These are phyloP conservation scores for Vigna mungo DNA, from an alignment of 306 rosid species.

Conservation along the genomic window DNA sequence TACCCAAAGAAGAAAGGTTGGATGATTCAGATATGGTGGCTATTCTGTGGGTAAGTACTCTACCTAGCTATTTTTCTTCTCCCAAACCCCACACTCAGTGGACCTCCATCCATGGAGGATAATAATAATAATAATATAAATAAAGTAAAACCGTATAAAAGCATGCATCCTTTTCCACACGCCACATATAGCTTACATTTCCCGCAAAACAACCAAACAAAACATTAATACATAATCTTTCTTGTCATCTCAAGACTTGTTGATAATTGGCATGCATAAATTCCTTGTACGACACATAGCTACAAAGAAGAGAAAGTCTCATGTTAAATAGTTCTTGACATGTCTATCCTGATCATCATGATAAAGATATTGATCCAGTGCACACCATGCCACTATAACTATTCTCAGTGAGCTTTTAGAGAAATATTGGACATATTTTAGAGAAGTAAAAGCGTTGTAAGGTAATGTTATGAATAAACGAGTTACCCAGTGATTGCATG, in stretches of 20 bases:
- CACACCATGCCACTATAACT: too few relatives aligned
- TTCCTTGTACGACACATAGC: too few relatives aligned
- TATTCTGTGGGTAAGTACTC: conserved; percentile 74
- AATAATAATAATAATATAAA: conserved; percentile 15
- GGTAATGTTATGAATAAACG: neutral
- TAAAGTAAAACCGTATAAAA: neutral
- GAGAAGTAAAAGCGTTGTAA: neutral
- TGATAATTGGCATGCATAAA: conserved; percentile 13
- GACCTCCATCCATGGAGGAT: neutral
- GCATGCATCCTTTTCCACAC: conserved; percentile 8
- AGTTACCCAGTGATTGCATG: neutral
- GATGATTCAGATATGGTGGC: conserved; percentile 75
- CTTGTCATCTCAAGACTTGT: too few relatives aligned
- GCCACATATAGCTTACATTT: neutral
- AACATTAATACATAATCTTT: neutral
- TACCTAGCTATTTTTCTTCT: neutral
- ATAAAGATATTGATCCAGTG: too few relatives aligned
- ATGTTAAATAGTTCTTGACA: neutral
- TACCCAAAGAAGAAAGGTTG: conserved; percentile 69
- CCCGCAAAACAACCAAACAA: neutral
- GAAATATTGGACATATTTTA: neutral
- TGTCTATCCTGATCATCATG: neutral
- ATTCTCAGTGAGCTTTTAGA: neutral
- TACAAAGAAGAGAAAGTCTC: too few relatives aligned
- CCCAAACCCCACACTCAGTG: neutral